Conservation (phyloP, 768 basidiomycete species). For the Suillus clintonianus region DNA sequence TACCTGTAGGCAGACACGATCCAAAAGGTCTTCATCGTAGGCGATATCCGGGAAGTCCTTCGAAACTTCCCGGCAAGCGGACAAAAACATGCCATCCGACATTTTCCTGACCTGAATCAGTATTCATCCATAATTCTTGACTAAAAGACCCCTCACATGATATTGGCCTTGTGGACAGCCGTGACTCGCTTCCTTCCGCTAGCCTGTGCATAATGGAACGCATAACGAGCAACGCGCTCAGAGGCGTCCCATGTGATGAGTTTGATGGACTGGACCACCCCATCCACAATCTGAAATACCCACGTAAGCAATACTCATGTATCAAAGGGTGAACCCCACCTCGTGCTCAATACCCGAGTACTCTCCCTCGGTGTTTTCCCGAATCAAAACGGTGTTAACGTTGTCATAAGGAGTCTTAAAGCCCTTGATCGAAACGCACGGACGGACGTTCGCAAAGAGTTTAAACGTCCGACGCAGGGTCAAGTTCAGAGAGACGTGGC, state of each 20-base stretch:
- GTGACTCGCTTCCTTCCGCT: conserved; percentile 90
- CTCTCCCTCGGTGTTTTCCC: conserved; percentile 99
- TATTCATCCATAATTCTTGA: conserved; percentile 7
- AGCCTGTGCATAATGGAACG: conserved; percentile 94
- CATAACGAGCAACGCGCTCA: conserved; percentile 96
- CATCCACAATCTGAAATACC: conserved; percentile 77
- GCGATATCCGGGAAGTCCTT: conserved; percentile 92
- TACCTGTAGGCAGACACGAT: conserved; percentile 93
- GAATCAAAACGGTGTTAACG: conserved; percentile 96
- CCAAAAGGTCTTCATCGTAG: conserved; percentile 96
- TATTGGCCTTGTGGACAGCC: conserved; percentile 99
- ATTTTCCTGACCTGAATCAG: conserved; percentile 76
- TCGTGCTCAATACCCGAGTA: conserved; percentile 99
- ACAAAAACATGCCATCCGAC: conserved; percentile 99
- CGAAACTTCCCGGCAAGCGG: conserved; percentile 93
- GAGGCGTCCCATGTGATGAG: conserved; percentile 99
- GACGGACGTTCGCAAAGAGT: conserved; percentile 97
- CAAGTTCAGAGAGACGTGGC: conserved; percentile 96
- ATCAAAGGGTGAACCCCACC: conserved; percentile 43
- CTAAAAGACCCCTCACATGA: conserved; percentile 68
- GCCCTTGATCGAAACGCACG: conserved; percentile 92
- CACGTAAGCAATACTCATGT: conserved; percentile 14
- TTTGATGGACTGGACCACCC: conserved; percentile 99
- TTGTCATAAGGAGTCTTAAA: conserved; percentile 99
- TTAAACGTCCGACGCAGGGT: conserved; percentile 97